These are phyloP conservation scores for Ceratobasidium sp. DNA, from an alignment of 1,284 basidiomycete genomes.

Conservation along the genomic window DNA sequence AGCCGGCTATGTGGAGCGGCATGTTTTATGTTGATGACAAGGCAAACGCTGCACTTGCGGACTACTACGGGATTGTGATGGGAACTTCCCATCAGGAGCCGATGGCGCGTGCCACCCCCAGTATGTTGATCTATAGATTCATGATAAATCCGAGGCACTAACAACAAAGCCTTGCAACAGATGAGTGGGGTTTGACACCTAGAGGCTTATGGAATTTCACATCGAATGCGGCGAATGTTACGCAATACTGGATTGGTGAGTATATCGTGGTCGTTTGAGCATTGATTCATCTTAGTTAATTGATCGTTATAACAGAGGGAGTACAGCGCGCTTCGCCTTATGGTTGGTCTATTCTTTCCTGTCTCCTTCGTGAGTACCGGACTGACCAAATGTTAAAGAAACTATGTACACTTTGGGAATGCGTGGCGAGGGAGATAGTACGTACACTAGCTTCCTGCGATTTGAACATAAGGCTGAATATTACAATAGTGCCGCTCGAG, in stretches of 20 bases:
- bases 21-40: slow-evolving; percentile 77
- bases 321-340: slow-evolving; percentile 68
- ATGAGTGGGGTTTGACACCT: slow-evolving; percentile 70
- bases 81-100: slow-evolving; percentile 70
- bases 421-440: slow-evolving; percentile 72
- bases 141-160: no score
- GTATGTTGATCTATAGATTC: slow-evolving; percentile 45
- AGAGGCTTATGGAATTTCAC: slow-evolving; percentile 73
- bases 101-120: slow-evolving; percentile 48
- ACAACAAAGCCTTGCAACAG: slow-evolving; percentile 48
- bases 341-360: slow-evolving; percentile 15
- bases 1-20: slow-evolving; percentile 57
- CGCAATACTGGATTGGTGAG: slow-evolving; percentile 66
- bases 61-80: slow-evolving; percentile 77
- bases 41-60: slow-evolving; percentile 73
- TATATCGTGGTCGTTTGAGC: background rate
- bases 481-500: slow-evolving; percentile 65
- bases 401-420: slow-evolving; percentile 74
- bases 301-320: slow-evolving; percentile 58
- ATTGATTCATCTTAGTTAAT: background rate
- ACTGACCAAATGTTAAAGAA: slow-evolving; percentile 55
- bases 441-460: slow-evolving; percentile 50
- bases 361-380: background rate
- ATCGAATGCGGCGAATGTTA: slow-evolving; percentile 66
- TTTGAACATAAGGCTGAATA: slow-evolving; percentile 15